Evolutionary conservation across 148 eudicot species (phyloP).

Genomic region (Agrostemma githago): DNA sequence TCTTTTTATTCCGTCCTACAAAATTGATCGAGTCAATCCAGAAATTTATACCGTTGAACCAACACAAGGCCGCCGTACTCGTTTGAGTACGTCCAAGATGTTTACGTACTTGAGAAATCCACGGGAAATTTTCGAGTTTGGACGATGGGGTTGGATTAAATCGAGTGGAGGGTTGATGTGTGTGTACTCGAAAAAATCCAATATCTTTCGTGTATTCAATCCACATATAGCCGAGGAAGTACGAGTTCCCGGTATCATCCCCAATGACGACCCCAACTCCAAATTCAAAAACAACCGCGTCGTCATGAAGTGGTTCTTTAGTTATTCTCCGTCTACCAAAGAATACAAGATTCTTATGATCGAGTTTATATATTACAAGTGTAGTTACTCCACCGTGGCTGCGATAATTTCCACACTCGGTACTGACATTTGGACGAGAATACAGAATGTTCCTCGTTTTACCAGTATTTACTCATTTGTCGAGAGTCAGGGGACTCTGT

Average conservation of each 20-base stretch:
- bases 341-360: slow-evolving; percentile 3
- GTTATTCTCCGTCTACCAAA: neutral
- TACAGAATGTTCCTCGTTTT: neutral
- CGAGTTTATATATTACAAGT: neutral
- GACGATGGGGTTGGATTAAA: neutral
- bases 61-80: no score
- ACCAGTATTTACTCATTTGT: no score
- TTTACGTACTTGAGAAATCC: neutral
- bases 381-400: neutral
- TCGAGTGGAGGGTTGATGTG: neutral
- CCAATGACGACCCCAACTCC: no score
- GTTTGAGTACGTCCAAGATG: neutral
- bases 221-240: neutral
- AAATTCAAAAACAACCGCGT: neutral
- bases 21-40: neutral
- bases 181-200: neutral
- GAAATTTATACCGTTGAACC: neutral
- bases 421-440: neutral
- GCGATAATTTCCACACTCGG: neutral
- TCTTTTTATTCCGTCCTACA: neutral
- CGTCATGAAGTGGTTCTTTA: neutral
- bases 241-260: neutral
- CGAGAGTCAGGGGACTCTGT: neutral
- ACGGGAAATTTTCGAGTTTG: neutral
- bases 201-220: neutral